Evolutionary conservation across 345 rosid genomes (phyloP).

Genomic region (Salix viminalis): DNA sequence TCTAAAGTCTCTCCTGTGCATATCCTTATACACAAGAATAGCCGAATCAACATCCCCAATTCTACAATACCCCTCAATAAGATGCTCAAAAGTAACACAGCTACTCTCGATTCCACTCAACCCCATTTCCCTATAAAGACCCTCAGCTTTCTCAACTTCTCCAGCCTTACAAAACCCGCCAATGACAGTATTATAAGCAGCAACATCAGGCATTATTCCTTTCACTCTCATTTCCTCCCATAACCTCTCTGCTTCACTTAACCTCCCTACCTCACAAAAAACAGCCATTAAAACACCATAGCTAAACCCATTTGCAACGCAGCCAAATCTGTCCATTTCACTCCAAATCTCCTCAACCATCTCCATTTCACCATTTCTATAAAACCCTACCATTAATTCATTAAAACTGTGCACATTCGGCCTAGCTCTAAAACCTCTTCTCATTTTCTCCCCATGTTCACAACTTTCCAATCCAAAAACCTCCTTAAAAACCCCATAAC

Average conservation of each 20-base stretch:
- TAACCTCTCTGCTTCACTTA: constrained; percentile 51
- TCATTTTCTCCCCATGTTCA: constrained; percentile 15
- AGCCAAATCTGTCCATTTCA: constrained; percentile 51
- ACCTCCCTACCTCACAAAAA: constrained; percentile 50
- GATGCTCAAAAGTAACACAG: constrained; percentile 52
- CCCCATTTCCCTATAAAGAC: constrained; percentile 54
- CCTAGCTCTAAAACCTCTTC: constrained; percentile 25
- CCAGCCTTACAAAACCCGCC: constrained; percentile 56
- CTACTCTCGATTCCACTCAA: constrained; percentile 42
- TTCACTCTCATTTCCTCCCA: constrained; percentile 65
- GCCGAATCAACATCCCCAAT: constrained; percentile 50
- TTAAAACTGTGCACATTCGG: constrained; percentile 64
- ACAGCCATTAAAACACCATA: constrained; percentile 53
- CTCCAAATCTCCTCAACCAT: constrained; percentile 60
- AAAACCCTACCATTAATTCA: constrained; percentile 61
- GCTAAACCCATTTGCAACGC: constrained; percentile 42
- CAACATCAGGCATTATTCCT: constrained; percentile 45
- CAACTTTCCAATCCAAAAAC: constrained; percentile 40
- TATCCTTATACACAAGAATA: constrained; percentile 51
- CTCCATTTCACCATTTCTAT: constrained; percentile 48
- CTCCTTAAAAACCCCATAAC: constrained; percentile 57
- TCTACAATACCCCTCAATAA: constrained; percentile 58
- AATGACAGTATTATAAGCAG: constrained; percentile 64
- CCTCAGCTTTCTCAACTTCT: constrained; percentile 52
- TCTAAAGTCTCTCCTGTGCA: constrained; percentile 46